Percentiles rank a stretch among this genome's conserved stretches.
These are phyloP conservation scores for Mortierella antarctica DNA, from an alignment of 192 early-diverging fungal genomes.

Conservation along the genomic window DNA sequence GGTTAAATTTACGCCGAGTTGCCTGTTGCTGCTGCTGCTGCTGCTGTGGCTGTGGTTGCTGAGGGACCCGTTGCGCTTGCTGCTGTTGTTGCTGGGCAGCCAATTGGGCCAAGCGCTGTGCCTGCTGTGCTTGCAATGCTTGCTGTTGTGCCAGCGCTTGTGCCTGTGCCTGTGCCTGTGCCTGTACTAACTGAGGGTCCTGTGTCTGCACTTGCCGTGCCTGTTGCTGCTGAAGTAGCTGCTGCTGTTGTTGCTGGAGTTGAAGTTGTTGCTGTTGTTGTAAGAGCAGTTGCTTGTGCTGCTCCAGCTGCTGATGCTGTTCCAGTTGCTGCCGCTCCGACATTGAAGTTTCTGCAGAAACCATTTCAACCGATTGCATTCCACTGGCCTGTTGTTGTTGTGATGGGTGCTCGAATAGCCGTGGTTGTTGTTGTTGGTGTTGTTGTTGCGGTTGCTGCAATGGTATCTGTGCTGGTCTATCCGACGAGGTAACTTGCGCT, in stretches of 20 bases:
- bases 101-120: constrained; percentile 14
- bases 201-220: constrained; percentile 5
- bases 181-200: constrained; percentile 5
- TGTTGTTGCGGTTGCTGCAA: constrained; percentile 5
- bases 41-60: constrained; percentile 17
- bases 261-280: constrained; percentile 13
- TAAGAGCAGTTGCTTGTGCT: constrained; percentile 10
- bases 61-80: constrained; percentile 6
- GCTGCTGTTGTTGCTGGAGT: constrained; percentile 11
- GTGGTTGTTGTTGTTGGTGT: background rate
- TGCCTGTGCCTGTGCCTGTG: constrained; percentile 2
- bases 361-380: constrained; percentile 49
- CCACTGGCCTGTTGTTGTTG: constrained; percentile 1
- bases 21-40: constrained; percentile 2
- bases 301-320: constrained; percentile 26
- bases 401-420: background rate
- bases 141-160: constrained; percentile 16
- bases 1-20: constrained; percentile 52
- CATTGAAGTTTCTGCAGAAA: constrained; percentile 41
- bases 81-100: constrained; percentile 23
- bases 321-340: constrained; percentile 38
- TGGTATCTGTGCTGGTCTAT: too few species aligned
- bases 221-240: constrained; percentile 11
- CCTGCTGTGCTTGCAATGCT: constrained; percentile 9
- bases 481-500: too few species aligned